Evolutionary conservation across 257 asterid genomes (phyloP), one percentile per base, ranked within the genome.

Genomic region (Verbascum thapsus): DNA sequence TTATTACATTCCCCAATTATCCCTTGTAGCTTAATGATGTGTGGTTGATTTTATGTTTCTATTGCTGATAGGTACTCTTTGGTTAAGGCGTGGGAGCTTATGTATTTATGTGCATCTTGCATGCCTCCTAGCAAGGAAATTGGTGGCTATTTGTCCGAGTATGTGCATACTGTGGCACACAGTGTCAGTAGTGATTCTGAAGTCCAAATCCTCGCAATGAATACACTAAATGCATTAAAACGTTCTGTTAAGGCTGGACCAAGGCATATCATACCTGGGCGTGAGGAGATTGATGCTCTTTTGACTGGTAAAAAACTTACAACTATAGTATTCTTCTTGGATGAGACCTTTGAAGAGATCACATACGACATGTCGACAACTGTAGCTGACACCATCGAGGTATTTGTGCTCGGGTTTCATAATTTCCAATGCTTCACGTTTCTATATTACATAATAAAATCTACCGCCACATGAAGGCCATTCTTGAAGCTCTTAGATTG

Each of bases 51-150:
- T 64, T 43, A 45, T 52, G 59, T 66, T 18, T 70, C n/a, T 51
- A 55, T 67, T 70, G 17, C 64, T 7, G 40, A 53, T 79, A 94
- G 99, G 91, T 72, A 71, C 35, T 80, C 73, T 63, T 70, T 84
- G 85, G 74, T 84, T 63, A 94, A 85, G 73, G 96, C 95, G 26
- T 94, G 98, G 99, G 98, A 94, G 74, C 80, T 94, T 39, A 86
- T 94, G 99, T 88, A 88, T 70, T 64, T 94, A 41, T 90, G 96
- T 66, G 89, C 95, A 58, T 90, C 95, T 19, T 94, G 99, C 87
- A 84, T 90, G 96, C 98, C 99, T 50, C 98, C 99, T 56, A 84
- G 88, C 88, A 90, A 94, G 80, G 98, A 90, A 78, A 81, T 94
- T 72, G 95, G 96, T 68, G 91, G 86, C 41, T 94, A 90, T 77